These are phyloP conservation scores for Eremochloa ophiuroides DNA, from an alignment of 176 grass and related monocot species.

Conservation along the genomic window DNA sequence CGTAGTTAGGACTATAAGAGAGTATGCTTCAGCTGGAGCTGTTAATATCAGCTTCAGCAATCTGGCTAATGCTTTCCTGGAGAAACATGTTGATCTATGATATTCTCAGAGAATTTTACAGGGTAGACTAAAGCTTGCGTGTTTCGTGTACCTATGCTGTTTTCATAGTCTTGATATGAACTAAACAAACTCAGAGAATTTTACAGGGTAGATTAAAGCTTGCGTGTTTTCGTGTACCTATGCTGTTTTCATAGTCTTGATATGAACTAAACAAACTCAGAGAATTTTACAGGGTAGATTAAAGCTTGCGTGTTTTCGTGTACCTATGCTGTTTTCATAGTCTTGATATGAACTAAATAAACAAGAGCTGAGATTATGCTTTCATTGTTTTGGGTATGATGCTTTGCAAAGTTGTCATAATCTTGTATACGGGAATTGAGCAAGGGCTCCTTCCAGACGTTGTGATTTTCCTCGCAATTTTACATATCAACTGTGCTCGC, in stretches of 20 bases:
- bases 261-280: too few relatives aligned
- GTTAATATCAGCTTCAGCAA: slow-evolving; percentile 58
- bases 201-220: too few relatives aligned
- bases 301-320: too few relatives aligned
- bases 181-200: too few relatives aligned
- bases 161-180: not conserved
- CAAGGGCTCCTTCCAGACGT: not conserved
- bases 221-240: too few relatives aligned
- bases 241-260: too few relatives aligned
- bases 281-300: too few relatives aligned
- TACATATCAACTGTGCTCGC: too few relatives aligned
- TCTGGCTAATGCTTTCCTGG: slow-evolving; percentile 69
- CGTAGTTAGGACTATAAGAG: slow-evolving; percentile 40
- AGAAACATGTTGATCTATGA: slow-evolving; percentile 57
- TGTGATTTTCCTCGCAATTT: too few relatives aligned
- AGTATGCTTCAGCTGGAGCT: slow-evolving; percentile 51
- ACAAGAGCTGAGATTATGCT: too few relatives aligned
- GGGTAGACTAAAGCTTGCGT: not conserved
- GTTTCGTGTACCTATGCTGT: not conserved
- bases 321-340: too few relatives aligned
- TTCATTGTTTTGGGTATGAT: not conserved
- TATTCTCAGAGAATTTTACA: not conserved
- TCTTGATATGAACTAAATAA: too few relatives aligned
- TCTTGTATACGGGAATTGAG: not conserved
- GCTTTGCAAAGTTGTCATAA: not conserved